Evolutionary conservation across 169 alveolate species (phyloP).

Genomic region (Cryptosporidium canis): DNA sequence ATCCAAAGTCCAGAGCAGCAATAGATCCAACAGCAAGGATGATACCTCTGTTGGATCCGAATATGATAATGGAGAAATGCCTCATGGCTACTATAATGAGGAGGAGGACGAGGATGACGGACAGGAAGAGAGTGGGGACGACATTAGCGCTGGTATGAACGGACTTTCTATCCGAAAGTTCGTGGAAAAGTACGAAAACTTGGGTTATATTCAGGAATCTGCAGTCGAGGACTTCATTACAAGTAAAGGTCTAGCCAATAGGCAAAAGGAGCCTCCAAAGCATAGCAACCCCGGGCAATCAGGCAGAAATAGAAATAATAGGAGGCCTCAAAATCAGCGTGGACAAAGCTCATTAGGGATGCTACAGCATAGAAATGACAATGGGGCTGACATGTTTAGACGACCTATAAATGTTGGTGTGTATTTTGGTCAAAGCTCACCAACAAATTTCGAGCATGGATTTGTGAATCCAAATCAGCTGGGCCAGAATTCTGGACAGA

Average conservation of each 20-base stretch:
- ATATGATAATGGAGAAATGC: not conserved
- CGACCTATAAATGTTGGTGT: not conserved
- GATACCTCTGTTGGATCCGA: not conserved
- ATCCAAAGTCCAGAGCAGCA: not conserved
- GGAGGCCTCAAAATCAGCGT: not conserved
- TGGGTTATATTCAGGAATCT: slow-evolving; percentile 41
- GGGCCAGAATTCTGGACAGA: not conserved
- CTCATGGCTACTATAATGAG: not conserved
- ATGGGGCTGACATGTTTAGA: not conserved
- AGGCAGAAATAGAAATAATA: not conserved
- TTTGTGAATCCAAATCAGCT: not conserved
- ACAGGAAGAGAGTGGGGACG: slow-evolving; percentile 41
- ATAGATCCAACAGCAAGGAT: not conserved
- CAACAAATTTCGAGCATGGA: not conserved
- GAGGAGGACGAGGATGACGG: slow-evolving; percentile 29
- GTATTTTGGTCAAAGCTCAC: not conserved
- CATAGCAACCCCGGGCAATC: not conserved
- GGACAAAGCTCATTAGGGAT: not conserved
- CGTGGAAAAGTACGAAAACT: slow-evolving; percentile 24
- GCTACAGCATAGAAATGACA: not conserved
- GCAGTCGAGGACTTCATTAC: slow-evolving; percentile 16
- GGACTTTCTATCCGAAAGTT: not conserved
- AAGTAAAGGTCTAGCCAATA: not conserved
- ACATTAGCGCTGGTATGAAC: not conserved
- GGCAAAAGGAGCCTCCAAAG: not conserved